These are phyloP conservation scores for Mucor sp. DNA, from an alignment of 371 early-diverging fungal species.

Conservation along the genomic window DNA sequence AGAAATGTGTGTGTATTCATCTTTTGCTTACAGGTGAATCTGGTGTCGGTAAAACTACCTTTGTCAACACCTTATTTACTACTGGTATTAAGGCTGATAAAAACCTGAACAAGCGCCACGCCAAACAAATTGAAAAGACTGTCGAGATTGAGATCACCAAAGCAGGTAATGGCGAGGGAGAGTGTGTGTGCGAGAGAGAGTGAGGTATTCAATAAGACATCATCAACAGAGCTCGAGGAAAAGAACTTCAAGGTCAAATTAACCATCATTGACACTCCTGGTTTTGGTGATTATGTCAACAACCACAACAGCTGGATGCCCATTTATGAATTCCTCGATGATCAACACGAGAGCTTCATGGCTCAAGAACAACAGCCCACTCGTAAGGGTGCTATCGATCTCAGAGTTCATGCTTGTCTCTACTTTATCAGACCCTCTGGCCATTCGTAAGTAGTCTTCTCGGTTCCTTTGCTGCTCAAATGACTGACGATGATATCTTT, in stretches of 20 bases:
- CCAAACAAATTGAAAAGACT: slow-evolving; percentile 62
- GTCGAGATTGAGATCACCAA: slow-evolving; percentile 74
- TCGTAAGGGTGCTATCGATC: slow-evolving; percentile 60
- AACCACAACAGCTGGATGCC: slow-evolving; percentile 71
- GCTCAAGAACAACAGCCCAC: slow-evolving; percentile 61
- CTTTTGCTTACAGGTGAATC: slow-evolving; percentile 29
- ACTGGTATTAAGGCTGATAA: slow-evolving; percentile 64
- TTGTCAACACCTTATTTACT: slow-evolving; percentile 81
- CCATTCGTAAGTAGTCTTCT: slow-evolving; percentile 57
- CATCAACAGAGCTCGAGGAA: slow-evolving; percentile 31
- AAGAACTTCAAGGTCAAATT: slow-evolving; percentile 82
- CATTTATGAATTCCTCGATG: slow-evolving; percentile 81
- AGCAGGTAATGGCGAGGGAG: slow-evolving; percentile 44
- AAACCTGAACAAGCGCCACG: slow-evolving; percentile 46
- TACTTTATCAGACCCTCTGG: slow-evolving; percentile 91
- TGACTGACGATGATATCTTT: no score
- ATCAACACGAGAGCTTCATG: slow-evolving; percentile 91
- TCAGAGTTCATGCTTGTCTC: slow-evolving; percentile 85
- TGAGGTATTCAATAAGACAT: neutral
- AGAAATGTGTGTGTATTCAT: neutral
- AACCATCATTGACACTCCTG: slow-evolving; percentile 87
- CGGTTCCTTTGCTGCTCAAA: neutral
- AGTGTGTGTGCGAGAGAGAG: neutral
- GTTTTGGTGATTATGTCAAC: slow-evolving; percentile 85
- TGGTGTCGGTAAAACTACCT: slow-evolving; percentile 78